Percentiles rank a stretch among this genome's conserved stretches.
phyloP scores from a whole-genome alignment of 495 filamentous ascomycete genomes.

The Aspergillus cristatus region DNA sequence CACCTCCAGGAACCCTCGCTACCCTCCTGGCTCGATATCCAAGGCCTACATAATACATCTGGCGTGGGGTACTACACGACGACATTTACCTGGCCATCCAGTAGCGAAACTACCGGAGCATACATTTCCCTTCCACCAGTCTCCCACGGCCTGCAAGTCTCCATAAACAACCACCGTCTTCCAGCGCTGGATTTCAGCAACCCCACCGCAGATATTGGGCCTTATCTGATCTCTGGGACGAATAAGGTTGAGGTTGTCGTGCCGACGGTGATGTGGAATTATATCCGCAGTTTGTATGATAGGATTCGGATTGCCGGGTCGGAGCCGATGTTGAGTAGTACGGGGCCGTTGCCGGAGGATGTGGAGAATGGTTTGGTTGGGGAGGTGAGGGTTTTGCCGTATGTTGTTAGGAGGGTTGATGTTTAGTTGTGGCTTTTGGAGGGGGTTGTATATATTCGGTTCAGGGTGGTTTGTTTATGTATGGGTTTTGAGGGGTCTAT shows the following conservation, averaged over 20 bases:
- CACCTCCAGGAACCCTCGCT: conserved; percentile 12
- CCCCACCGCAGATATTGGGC: conserved; percentile 8
- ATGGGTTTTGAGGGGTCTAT: no score
- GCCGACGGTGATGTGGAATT: conserved; percentile 20
- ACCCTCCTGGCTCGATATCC: conserved; percentile 37
- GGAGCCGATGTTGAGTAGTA: background rate
- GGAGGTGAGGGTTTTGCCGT: conserved; percentile 7
- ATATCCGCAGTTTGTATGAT: conserved; percentile 12
- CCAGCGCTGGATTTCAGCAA: conserved; percentile 12
- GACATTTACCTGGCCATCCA: conserved; percentile 23
- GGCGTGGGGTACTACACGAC: conserved; percentile 48
- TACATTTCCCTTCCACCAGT: conserved; percentile 11
- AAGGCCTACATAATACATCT: conserved; percentile 53
- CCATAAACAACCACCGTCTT: conserved; percentile 12
- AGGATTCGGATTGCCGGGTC: conserved; percentile 2
- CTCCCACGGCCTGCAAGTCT: conserved; percentile 7
- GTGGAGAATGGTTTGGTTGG: conserved; percentile 12
- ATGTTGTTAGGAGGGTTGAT: background rate
- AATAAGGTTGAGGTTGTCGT: conserved; percentile 11
- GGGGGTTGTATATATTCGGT: no score
- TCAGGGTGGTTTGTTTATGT: no score
- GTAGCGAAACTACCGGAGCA: conserved; percentile 9
- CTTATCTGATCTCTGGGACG: conserved; percentile 7
- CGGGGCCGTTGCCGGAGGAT: conserved; percentile 1
- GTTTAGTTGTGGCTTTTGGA: no score